Conservation (phyloP, 2,329 filamentous ascomycete species). For the Xenosphaeropsis pyriputrescens region DNA sequence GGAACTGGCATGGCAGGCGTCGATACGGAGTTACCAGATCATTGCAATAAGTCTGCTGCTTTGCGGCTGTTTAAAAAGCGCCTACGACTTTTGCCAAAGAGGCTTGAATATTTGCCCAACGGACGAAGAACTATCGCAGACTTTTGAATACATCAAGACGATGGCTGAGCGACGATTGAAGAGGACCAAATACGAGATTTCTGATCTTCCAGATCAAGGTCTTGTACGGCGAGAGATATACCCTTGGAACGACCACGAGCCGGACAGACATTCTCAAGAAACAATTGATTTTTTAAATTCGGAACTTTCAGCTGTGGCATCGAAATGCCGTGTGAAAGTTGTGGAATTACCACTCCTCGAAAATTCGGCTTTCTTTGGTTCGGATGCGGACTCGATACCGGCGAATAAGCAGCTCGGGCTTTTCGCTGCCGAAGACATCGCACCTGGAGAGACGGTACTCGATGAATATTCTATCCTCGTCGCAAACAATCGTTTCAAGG, state of each 20-base stretch:
- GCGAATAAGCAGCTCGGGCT: slow-evolving; percentile 72
- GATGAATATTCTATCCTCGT: slow-evolving; percentile 77
- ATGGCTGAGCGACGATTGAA: slow-evolving; percentile 33
- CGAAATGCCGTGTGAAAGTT: slow-evolving; percentile 67
- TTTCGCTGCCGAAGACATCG: slow-evolving; percentile 73
- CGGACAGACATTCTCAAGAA: slow-evolving; percentile 55
- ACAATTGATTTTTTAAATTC: slow-evolving; percentile 60
- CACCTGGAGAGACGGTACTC: slow-evolving; percentile 61
- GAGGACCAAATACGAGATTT: slow-evolving; percentile 25
- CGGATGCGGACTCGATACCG: slow-evolving; percentile 31
- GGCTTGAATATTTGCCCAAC: slow-evolving; percentile 39
- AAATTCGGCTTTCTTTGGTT: slow-evolving; percentile 22
- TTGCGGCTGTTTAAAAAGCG: slow-evolving; percentile 54
- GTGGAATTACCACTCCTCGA: slow-evolving; percentile 59
- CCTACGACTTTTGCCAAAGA: slow-evolving; percentile 47
- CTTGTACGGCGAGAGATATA: slow-evolving; percentile 57
- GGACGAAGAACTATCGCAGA: slow-evolving; percentile 39
- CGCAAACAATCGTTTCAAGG: slow-evolving; percentile 76
- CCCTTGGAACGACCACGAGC: slow-evolving; percentile 52
- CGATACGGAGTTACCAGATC: slow-evolving; percentile 43
- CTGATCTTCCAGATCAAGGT: slow-evolving; percentile 52
- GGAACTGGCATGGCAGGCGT: slow-evolving; percentile 31
- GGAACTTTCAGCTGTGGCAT: slow-evolving; percentile 52
- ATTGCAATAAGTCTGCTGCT: slow-evolving; percentile 43
- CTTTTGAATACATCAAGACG: slow-evolving; percentile 35